Evolutionary conservation across 2,329 filamentous ascomycete species (phyloP).

Genomic region (Xylariaceae sp.): DNA sequence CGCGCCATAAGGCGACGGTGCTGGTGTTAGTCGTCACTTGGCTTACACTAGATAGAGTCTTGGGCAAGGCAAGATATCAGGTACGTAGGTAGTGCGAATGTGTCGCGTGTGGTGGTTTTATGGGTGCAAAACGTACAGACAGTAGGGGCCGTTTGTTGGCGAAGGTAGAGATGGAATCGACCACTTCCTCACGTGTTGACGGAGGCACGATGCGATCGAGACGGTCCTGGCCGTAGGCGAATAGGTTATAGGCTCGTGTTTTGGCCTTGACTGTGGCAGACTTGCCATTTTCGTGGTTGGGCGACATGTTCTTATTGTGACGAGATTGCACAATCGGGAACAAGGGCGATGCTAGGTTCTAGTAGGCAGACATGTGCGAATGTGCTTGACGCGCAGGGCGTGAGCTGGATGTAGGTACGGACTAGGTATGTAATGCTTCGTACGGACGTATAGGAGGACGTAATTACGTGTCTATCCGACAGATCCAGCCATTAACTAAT

Average conservation of each 20-base stretch:
- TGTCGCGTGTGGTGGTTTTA: not conserved
- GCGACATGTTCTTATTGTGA: not conserved
- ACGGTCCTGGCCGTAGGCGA: slow-evolving; percentile 39
- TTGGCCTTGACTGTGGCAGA: slow-evolving; percentile 26
- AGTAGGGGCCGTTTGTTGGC: slow-evolving; percentile 61
- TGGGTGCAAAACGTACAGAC: slow-evolving; percentile 47
- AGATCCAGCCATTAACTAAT: too few species aligned
- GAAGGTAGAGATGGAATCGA: slow-evolving; percentile 49
- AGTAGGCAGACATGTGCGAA: too few species aligned
- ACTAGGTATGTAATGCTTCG: too few species aligned
- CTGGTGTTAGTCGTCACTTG: not conserved
- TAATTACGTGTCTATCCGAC: too few species aligned
- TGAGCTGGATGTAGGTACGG: too few species aligned
- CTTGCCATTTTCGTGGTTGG: slow-evolving; percentile 16
- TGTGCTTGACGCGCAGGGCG: too few species aligned
- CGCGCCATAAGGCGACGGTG: not conserved
- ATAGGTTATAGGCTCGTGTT: slow-evolving; percentile 33
- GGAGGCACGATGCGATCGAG: slow-evolving; percentile 53
- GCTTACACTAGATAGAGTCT: not conserved
- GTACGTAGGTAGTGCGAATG: too few species aligned
- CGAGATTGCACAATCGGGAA: not conserved
- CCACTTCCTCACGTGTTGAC: slow-evolving; percentile 51
- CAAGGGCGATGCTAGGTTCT: not conserved
- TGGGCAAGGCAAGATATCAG: too few species aligned
- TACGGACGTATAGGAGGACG: too few species aligned